Conservation (phyloP, 2,329 filamentous ascomycete species). For the Colletotrichum sp. region DNA sequence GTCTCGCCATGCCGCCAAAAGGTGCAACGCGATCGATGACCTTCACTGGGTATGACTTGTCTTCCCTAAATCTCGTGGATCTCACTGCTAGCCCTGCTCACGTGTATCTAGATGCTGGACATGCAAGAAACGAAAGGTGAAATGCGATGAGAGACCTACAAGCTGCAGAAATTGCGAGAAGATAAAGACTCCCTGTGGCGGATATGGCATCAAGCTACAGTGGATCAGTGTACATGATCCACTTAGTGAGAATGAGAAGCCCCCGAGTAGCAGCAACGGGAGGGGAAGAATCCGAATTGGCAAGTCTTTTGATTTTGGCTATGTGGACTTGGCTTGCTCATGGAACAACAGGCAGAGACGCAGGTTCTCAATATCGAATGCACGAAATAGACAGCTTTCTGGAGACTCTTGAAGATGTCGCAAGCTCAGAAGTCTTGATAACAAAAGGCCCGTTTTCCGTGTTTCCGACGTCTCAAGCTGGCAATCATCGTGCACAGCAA, state of each 20-base stretch:
- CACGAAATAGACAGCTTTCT: background rate
- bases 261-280: background rate
- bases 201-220: background rate
- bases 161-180: background rate
- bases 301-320: background rate
- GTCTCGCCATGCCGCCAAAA: background rate
- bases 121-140: slow-evolving; percentile 1
- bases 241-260: background rate
- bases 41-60: background rate
- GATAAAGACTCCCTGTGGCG: background rate
- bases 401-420: background rate
- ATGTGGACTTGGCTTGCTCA: background rate
- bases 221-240: background rate
- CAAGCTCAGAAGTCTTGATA: background rate
- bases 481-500: background rate
- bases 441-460: background rate
- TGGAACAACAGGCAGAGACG: background rate
- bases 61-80: background rate
- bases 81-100: background rate
- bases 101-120: background rate
- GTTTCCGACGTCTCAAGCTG: background rate
- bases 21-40: background rate
- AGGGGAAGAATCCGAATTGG: background rate
- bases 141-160: background rate
- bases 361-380: background rate